A percentile compares a stretch with the other conserved stretches of the same genome.
Conservation (phyloP, 306 rosid genomes). For the Glycine latifolia region DNA sequence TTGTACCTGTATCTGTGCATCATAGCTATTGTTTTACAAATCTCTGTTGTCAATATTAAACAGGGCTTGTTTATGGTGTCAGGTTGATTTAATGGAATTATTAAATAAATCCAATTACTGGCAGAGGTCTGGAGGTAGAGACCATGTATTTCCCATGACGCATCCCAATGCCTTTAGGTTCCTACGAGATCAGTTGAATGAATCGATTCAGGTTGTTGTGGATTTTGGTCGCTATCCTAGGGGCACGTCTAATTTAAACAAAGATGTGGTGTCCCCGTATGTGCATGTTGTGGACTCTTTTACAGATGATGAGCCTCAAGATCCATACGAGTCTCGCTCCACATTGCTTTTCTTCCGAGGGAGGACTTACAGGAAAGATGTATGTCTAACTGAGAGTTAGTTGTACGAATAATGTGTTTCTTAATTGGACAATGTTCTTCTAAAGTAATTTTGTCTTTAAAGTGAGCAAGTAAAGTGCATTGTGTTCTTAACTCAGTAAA, state of each 20-base stretch:
- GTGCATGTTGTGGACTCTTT: constrained; percentile 93
- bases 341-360: constrained; percentile 90
- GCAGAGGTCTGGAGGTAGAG: constrained; percentile 84
- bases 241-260: constrained; percentile 79
- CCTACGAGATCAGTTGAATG: constrained; percentile 76
- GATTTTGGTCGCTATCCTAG: constrained; percentile 93
- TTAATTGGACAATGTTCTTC: constrained; percentile 30
- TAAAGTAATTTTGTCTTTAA: constrained; percentile 35
- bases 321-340: constrained; percentile 83
- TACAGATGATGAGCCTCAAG: constrained; percentile 67
- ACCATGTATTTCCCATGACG: constrained; percentile 91
- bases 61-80: constrained; percentile 50
- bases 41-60: constrained; percentile 40
- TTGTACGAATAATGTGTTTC: constrained; percentile 37
- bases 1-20: not conserved
- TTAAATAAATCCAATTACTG: constrained; percentile 77
- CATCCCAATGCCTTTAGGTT: constrained; percentile 99
- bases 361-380: constrained; percentile 85
- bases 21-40: constrained; percentile 19
- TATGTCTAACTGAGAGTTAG: constrained; percentile 52
- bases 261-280: constrained; percentile 90
- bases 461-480: constrained; percentile 36
- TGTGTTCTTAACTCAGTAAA: constrained; percentile 2
- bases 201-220: constrained; percentile 88
- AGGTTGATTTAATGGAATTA: constrained; percentile 77